A percentile compares a stretch with the other conserved stretches of the same genome.
phyloP scores from a whole-genome alignment of 306 rosid species.

The Sindora glabra region DNA sequence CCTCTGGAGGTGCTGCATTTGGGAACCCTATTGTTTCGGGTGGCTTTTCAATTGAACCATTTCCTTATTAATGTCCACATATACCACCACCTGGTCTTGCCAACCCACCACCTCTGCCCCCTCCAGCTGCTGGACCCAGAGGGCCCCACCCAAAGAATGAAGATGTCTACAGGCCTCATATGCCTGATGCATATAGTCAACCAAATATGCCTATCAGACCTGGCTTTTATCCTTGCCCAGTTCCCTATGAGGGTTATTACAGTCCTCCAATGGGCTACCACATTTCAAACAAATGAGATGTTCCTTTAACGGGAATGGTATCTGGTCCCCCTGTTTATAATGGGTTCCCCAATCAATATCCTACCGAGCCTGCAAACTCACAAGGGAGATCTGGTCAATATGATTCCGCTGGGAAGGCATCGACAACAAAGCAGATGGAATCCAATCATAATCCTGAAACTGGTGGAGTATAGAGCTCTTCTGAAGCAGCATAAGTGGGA shows the following conservation, averaged over 20 bases:
- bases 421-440: slow-evolving; percentile 49
- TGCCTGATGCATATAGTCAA: slow-evolving; percentile 68
- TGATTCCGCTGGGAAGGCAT: slow-evolving; percentile 41
- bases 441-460: slow-evolving; percentile 49
- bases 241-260: slow-evolving; percentile 72
- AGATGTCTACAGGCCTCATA: slow-evolving; percentile 79
- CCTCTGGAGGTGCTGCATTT: slow-evolving; percentile 72
- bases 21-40: slow-evolving; percentile 65
- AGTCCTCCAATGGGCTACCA: slow-evolving; percentile 67
- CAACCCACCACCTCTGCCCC: slow-evolving; percentile 56
- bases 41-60: slow-evolving; percentile 83
- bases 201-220: slow-evolving; percentile 84
- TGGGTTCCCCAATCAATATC: slow-evolving; percentile 49
- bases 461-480: slow-evolving; percentile 69
- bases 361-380: slow-evolving; percentile 48
- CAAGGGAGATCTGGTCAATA: slow-evolving; percentile 55
- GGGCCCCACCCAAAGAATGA: slow-evolving; percentile 78
- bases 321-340: slow-evolving; percentile 56
- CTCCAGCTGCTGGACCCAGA: slow-evolving; percentile 65
- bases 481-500: slow-evolving; percentile 72
- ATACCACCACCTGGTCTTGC: slow-evolving; percentile 61
- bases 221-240: slow-evolving; percentile 75
- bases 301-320: slow-evolving; percentile 64
- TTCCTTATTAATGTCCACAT: slow-evolving; percentile 71
- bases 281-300: slow-evolving; percentile 68